Evolutionary conservation across 2,329 filamentous ascomycete species (phyloP).

Genomic region (Aspergillus sp.): DNA sequence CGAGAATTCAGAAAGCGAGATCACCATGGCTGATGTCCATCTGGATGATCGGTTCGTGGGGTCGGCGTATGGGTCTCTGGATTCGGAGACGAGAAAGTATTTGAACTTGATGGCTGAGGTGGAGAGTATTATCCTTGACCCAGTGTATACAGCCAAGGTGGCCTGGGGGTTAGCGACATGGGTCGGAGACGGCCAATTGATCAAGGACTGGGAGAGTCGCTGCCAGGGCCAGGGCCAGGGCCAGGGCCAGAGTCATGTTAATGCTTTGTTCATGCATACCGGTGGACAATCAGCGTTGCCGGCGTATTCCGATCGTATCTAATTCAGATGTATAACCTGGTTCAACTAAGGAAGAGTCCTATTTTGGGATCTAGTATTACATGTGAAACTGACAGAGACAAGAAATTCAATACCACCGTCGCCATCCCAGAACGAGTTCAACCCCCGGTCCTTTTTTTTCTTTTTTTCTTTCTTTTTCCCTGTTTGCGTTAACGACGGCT

Average conservation of each 20-base stretch:
- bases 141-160: conserved; percentile 31
- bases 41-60: conserved; percentile 28
- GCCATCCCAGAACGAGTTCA: neutral
- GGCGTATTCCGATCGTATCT: conserved; percentile 20
- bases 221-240: too few species aligned
- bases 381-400: conserved; percentile 6
- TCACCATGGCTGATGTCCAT: conserved; percentile 21
- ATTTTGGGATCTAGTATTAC: conserved; percentile 24
- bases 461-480: neutral
- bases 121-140: conserved; percentile 26
- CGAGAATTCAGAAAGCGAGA: conserved; percentile 14
- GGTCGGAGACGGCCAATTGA: conserved; percentile 14
- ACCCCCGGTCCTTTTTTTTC: neutral
- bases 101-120: conserved; percentile 18
- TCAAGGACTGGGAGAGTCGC: conserved; percentile 6
- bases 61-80: conserved; percentile 24
- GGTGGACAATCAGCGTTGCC: conserved; percentile 28
- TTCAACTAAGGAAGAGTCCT: conserved; percentile 11
- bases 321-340: neutral
- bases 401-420: neutral
- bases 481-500: neutral
- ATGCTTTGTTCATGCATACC: conserved; percentile 31
- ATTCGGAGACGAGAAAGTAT: conserved; percentile 14
- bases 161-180: conserved; percentile 21
- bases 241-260: conserved; percentile 7